Evolutionary conservation across 176 grass and related monocot species (phyloP).

Genomic region (Typha latifolia): DNA sequence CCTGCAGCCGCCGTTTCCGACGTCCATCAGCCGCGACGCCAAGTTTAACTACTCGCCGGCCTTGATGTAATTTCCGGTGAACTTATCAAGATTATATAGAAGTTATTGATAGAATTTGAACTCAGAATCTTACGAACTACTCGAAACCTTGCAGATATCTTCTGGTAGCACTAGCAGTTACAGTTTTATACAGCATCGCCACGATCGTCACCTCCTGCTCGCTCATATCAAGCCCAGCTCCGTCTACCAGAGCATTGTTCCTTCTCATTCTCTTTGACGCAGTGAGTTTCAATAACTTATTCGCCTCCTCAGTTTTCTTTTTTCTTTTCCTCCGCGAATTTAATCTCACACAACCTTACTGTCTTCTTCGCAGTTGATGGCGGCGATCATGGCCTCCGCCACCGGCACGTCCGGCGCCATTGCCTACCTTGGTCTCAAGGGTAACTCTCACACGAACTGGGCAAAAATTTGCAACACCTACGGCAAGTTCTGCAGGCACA

Average conservation of each 20-base stretch:
- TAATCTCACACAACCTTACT: background rate
- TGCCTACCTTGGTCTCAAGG: conserved; percentile 61
- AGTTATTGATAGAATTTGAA: no score
- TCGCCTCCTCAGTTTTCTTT: background rate
- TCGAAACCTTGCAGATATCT: conserved; percentile 39
- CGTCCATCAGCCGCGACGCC: background rate
- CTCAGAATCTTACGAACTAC: no score
- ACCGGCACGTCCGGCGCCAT: conserved; percentile 38
- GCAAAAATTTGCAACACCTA: conserved; percentile 47
- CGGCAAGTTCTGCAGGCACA: conserved; percentile 52
- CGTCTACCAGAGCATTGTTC: conserved; percentile 32
- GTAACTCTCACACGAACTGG: conserved; percentile 59
- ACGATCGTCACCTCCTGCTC: conserved; percentile 22
- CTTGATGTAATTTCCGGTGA: conserved; percentile 31
- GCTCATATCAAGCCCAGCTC: conserved; percentile 11
- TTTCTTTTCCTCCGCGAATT: background rate
- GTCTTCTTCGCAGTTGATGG: conserved; percentile 41
- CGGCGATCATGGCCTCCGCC: conserved; percentile 60
- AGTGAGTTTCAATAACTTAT: conserved; percentile 21
- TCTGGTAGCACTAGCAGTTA: conserved; percentile 38
- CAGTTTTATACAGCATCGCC: conserved; percentile 51
- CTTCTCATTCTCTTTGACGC: conserved; percentile 36
- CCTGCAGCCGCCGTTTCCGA: background rate
- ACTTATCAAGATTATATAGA: background rate
- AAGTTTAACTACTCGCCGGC: conserved; percentile 67